Conservation (phyloP, 2,329 filamentous ascomycete species). For the Cercospora zeae-maydis region DNA sequence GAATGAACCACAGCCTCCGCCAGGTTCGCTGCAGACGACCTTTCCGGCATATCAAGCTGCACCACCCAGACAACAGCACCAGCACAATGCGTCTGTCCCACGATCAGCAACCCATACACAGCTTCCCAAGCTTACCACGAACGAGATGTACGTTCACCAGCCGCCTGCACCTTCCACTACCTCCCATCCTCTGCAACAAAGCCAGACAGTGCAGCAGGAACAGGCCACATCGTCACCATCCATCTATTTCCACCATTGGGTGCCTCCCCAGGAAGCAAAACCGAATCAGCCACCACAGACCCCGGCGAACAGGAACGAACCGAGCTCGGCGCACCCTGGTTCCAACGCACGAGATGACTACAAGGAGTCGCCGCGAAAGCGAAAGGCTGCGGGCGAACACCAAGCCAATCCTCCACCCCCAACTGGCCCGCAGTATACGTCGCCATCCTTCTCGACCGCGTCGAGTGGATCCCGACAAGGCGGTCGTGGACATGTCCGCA, state of each 20-base stretch:
- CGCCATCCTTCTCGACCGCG: constrained; percentile 52
- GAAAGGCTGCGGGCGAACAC: constrained; percentile 64
- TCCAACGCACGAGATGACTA: constrained; percentile 55
- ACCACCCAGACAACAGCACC: constrained; percentile 19
- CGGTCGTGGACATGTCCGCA: constrained; percentile 61
- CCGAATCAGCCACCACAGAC: constrained; percentile 63
- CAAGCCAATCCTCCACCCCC: constrained; percentile 51
- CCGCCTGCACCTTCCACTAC: constrained; percentile 41
- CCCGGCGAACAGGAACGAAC: constrained; percentile 61
- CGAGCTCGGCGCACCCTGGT: constrained; percentile 49
- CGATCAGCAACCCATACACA: constrained; percentile 46
- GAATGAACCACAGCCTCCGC: constrained; percentile 33
- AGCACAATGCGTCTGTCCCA: constrained; percentile 42
- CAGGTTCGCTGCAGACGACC: constrained; percentile 36
- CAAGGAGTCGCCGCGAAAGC: constrained; percentile 77
- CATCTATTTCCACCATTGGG: constrained; percentile 92
- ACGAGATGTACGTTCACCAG: constrained; percentile 50
- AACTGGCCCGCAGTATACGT: constrained; percentile 48
- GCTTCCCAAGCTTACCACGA: constrained; percentile 51
- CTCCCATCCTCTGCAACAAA: constrained; percentile 44
- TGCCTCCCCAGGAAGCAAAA: constrained; percentile 63
- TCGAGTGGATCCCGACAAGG: constrained; percentile 55
- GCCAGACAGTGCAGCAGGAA: constrained; percentile 56
- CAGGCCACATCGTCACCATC: constrained; percentile 65
- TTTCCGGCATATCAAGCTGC: constrained; percentile 40